phyloP scores from a whole-genome alignment of 164 flowering plant species.

The Vitis rotundifolia region DNA sequence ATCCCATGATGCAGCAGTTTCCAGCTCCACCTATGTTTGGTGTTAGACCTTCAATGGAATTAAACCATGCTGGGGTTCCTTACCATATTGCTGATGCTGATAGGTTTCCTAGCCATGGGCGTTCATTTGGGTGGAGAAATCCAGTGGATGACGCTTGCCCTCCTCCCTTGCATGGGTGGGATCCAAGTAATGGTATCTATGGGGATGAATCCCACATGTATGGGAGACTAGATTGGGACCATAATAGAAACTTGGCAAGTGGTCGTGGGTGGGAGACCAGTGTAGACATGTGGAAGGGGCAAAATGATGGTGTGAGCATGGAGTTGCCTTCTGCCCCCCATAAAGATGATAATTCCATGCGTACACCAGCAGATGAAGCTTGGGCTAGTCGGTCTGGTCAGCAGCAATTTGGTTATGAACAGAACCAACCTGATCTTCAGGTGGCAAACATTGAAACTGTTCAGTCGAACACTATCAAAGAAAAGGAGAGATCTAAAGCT shows the following conservation, averaged over 20 bases:
- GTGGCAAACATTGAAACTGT: constrained; percentile 37
- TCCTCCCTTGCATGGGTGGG: constrained; percentile 64
- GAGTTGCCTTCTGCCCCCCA: constrained; percentile 33
- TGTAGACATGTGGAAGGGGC: constrained; percentile 57
- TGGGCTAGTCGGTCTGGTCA: constrained; percentile 31
- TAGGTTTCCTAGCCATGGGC: constrained; percentile 54
- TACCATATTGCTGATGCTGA: constrained; percentile 56
- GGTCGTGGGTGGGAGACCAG: constrained; percentile 46
- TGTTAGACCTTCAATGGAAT: constrained; percentile 56
- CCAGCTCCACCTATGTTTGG: constrained; percentile 57
- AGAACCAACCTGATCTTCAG: constrained; percentile 23
- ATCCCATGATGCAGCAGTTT: constrained; percentile 56
- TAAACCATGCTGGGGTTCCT: constrained; percentile 49
- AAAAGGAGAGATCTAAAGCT: constrained; percentile 20
- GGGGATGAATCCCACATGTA: constrained; percentile 56
- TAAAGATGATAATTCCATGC: constrained; percentile 31
- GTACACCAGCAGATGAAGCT: constrained; percentile 31
- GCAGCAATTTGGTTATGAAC: constrained; percentile 29
- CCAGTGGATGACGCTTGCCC: constrained; percentile 49
- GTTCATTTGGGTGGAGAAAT: constrained; percentile 68
- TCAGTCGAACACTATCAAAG: constrained; percentile 15
- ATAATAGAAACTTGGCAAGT: constrained; percentile 34
- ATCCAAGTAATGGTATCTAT: constrained; percentile 41
- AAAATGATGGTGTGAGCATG: constrained; percentile 31
- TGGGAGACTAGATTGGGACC: constrained; percentile 66